phyloP scores from a whole-genome alignment of 2,329 filamentous ascomycete species.

The Paecilomyces sp. region DNA sequence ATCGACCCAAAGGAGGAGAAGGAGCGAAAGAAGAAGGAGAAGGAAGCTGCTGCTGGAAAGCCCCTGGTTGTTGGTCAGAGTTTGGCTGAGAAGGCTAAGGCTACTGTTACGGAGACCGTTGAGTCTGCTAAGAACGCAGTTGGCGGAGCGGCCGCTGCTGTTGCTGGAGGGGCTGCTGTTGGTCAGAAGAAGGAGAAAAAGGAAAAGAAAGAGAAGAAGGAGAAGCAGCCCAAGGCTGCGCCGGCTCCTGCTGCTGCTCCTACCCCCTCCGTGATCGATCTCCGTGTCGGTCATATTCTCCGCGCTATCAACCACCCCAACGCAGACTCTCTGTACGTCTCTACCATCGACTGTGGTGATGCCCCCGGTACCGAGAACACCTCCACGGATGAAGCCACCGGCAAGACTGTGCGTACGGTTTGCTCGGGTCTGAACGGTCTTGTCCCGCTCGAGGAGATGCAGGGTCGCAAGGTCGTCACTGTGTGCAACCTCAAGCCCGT shows the following conservation, averaged over 20 bases:
- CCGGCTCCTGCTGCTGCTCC: slow-evolving; percentile 65
- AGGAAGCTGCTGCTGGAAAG: slow-evolving; percentile 51
- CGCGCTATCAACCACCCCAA: slow-evolving; percentile 95
- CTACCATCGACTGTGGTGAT: slow-evolving; percentile 91
- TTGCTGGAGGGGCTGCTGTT: slow-evolving; percentile 14
- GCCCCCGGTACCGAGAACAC: slow-evolving; percentile 80
- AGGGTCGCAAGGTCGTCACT: slow-evolving; percentile 86
- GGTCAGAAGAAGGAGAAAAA: slow-evolving; percentile 47
- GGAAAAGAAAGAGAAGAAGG: slow-evolving; percentile 79
- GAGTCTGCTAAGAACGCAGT: slow-evolving; percentile 33
- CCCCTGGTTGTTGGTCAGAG: slow-evolving; percentile 9
- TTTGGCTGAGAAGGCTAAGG: slow-evolving; percentile 52
- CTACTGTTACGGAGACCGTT: slow-evolving; percentile 27
- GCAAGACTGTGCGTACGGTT: slow-evolving; percentile 85
- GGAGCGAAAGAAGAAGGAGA: slow-evolving; percentile 94
- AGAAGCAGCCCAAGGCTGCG: slow-evolving; percentile 71
- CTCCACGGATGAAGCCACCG: slow-evolving; percentile 67
- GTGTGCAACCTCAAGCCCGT: slow-evolving; percentile 98
- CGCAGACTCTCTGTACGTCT: slow-evolving; percentile 91
- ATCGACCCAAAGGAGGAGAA: slow-evolving; percentile 92
- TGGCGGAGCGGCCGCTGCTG: slow-evolving; percentile 14
- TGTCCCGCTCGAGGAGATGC: slow-evolving; percentile 91
- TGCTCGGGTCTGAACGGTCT: slow-evolving; percentile 95
- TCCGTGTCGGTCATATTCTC: slow-evolving; percentile 94
- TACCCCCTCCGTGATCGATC: slow-evolving; percentile 81